Evolutionary conservation across 805 yeast genomes (phyloP).

Genomic region (Ogataea polymorpha): DNA sequence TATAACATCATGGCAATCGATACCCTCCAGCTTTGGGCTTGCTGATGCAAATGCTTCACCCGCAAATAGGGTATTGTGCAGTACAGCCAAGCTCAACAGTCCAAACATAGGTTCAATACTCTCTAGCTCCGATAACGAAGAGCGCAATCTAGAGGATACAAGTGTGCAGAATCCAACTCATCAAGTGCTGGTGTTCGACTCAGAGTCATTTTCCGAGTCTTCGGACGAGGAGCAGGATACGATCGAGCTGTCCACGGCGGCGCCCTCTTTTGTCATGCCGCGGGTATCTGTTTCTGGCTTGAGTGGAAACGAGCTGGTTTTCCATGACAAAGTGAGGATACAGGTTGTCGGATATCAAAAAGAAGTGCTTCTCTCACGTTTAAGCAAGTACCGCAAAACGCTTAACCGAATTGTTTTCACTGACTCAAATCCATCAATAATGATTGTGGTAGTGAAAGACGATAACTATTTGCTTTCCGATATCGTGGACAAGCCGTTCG

Average conservation of each 20-base stretch:
- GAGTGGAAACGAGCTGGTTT: slow-evolving; percentile 1
- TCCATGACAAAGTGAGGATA: slow-evolving; percentile 16
- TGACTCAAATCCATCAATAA: slow-evolving; percentile 17
- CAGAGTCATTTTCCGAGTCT: slow-evolving; percentile 21
- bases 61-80: slow-evolving; percentile 2
- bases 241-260: slow-evolving; percentile 27
- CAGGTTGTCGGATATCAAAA: slow-evolving; percentile 29
- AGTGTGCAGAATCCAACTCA: slow-evolving; percentile 14
- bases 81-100: slow-evolving; percentile 11
- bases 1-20: slow-evolving; percentile 35
- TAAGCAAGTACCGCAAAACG: slow-evolving; percentile 28
- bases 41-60: background rate
- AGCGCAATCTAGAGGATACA: slow-evolving; percentile 18
- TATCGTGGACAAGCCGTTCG: slow-evolving; percentile 28
- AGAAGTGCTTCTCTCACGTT: slow-evolving; percentile 21
- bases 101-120: slow-evolving; percentile 32
- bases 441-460: slow-evolving; percentile 23
- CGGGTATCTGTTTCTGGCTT: slow-evolving; percentile 29
- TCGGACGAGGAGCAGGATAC: slow-evolving; percentile 26
- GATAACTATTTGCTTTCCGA: slow-evolving; percentile 30
- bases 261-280: slow-evolving; percentile 39
- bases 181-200: slow-evolving; percentile 25
- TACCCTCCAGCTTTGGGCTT: slow-evolving; percentile 15
- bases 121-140: slow-evolving; percentile 34
- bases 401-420: slow-evolving; percentile 29